phyloP scores from a whole-genome alignment of 768 basidiomycete genomes.

The Boletus rufocinnamomeus region DNA sequence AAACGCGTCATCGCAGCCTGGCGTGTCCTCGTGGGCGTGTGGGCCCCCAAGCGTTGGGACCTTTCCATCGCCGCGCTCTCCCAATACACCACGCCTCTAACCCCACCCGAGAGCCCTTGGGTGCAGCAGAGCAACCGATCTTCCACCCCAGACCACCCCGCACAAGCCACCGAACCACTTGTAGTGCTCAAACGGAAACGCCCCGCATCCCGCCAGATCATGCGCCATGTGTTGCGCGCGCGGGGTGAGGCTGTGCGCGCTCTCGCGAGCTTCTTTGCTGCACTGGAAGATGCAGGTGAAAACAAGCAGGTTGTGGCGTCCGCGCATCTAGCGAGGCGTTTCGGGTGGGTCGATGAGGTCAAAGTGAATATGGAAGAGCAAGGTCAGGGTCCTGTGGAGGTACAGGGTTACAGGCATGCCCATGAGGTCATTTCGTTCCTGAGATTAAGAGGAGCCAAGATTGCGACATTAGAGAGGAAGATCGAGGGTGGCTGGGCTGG shows the following conservation, averaged over 20 bases:
- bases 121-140: slow-evolving; percentile 51
- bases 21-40: slow-evolving; percentile 94
- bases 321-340: slow-evolving; percentile 48
- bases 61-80: slow-evolving; percentile 71
- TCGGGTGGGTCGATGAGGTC: slow-evolving; percentile 43
- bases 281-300: slow-evolving; percentile 53
- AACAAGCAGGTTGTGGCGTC: slow-evolving; percentile 49
- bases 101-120: slow-evolving; percentile 74
- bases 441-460: slow-evolving; percentile 68
- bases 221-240: slow-evolving; percentile 86
- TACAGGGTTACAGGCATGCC: slow-evolving; percentile 61
- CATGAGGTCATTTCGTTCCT: slow-evolving; percentile 75
- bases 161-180: slow-evolving; percentile 41
- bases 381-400: slow-evolving; percentile 29
- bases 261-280: slow-evolving; percentile 70
- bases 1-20: slow-evolving; percentile 92
- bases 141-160: slow-evolving; percentile 25
- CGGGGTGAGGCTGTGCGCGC: slow-evolving; percentile 82
- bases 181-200: slow-evolving; percentile 36
- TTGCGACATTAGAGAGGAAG: slow-evolving; percentile 49
- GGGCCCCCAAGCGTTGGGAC: slow-evolving; percentile 86
- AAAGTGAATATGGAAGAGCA: slow-evolving; percentile 21
- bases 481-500: slow-evolving; percentile 69
- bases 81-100: slow-evolving; percentile 66
- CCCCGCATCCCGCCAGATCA: slow-evolving; percentile 78